phyloP scores from a whole-genome alignment of 345 rosid genomes.

The Acer yangbiense region DNA sequence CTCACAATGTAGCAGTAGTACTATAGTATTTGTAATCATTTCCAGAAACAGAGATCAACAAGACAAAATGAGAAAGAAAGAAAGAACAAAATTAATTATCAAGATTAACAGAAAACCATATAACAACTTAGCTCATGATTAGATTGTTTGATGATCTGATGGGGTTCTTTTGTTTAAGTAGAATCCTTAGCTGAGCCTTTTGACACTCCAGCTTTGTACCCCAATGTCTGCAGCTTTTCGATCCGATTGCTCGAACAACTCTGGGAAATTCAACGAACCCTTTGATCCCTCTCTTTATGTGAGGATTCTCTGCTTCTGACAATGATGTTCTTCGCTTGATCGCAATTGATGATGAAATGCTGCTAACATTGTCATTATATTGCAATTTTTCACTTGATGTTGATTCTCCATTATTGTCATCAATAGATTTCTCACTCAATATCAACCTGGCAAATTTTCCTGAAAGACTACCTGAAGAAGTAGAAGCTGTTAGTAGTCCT shows the following conservation, averaged over 20 bases:
- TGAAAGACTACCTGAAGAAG: slow-evolving; percentile 26
- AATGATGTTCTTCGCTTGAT: slow-evolving; percentile 36
- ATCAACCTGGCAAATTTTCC: slow-evolving; percentile 35
- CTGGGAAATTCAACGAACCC: slow-evolving; percentile 86
- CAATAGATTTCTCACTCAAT: slow-evolving; percentile 26
- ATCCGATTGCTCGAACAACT: slow-evolving; percentile 67
- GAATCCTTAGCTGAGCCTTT: slow-evolving; percentile 74
- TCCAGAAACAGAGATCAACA: slow-evolving; percentile 23
- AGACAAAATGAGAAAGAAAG: background rate
- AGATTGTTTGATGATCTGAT: slow-evolving; percentile 47
- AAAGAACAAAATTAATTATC: slow-evolving; percentile 3
- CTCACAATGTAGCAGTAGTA: background rate
- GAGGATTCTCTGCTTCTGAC: slow-evolving; percentile 77
- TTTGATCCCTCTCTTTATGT: slow-evolving; percentile 81
- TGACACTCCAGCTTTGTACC: slow-evolving; percentile 82
- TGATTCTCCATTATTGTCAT: slow-evolving; percentile 19
- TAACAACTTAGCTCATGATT: slow-evolving; percentile 9
- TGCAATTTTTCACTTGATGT: slow-evolving; percentile 22
- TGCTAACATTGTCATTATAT: slow-evolving; percentile 20
- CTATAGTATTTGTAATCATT: background rate
- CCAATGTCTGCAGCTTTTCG: slow-evolving; percentile 66
- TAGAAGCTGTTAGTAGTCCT: slow-evolving; percentile 26
- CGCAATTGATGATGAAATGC: slow-evolving; percentile 25
- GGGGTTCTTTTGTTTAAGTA: slow-evolving; percentile 64
- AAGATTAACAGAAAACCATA: background rate